Evolutionary conservation across 331 rosid species (phyloP), one percentile per base, ranked within the genome.

Genomic region (Quercus tomentella): DNA sequence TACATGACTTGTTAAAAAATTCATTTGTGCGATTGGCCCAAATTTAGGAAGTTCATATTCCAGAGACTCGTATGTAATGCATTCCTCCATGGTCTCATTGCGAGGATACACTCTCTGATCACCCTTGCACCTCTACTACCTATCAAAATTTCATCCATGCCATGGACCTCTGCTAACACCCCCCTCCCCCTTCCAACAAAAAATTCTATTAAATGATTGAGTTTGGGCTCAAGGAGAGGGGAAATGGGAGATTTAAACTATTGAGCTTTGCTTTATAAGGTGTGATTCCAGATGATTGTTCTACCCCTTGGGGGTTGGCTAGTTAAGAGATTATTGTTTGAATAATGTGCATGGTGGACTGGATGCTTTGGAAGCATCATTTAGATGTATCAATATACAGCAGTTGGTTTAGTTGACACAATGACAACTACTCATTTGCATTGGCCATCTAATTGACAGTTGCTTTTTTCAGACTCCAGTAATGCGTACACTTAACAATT

Each of bases 151-250:
- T 1, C 18, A 49, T 14, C 54, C 18, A 12, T 10, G 54, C 54
- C 17, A 49, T 14, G 15, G 5, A 49, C 54, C 54, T 49, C 15
- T 49, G 54, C 54, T 49, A 11, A 49, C 12, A 8, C 45, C 8
- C 18, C 54, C 18, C 17, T 49, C 54, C 5, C 0, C 1, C 17
- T 4, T 0, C 18, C 5, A 3, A 49, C 15, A 0, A 0, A 49
- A 49, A 49, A 49, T 0, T 10, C 54, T 10, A 25, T 58, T 49
- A 11, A 49, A 49, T 0, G 54, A 49, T 3, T 49, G 5, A 49
- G 18, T 49, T 14, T 49, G 15, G 0, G 54, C 5, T 12, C 54
- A 3, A 14, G 54, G 18, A 49, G 54, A 49, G 54, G 54, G 54
- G 17, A 49, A 49, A 49, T 49, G 17, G 1, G 17, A 45, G 0